Conservation (phyloP, 2,329 filamentous ascomycete genomes). For the Zasmidium citrigriseum region DNA sequence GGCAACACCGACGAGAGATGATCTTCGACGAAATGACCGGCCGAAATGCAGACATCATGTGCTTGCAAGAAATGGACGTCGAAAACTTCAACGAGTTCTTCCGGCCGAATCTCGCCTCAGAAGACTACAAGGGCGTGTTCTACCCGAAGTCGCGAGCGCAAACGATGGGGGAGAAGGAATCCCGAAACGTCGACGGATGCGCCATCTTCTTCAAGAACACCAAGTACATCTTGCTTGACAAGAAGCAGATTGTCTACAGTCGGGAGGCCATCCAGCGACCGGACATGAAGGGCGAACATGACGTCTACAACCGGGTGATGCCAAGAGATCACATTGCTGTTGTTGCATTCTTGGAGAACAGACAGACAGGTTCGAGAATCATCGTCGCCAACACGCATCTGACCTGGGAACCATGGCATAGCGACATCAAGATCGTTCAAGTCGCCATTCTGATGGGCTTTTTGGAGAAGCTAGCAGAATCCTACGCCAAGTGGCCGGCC, state of each 20-base stretch:
- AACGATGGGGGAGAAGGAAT: constrained; percentile 89
- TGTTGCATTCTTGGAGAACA: constrained; percentile 88
- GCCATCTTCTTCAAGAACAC: constrained; percentile 95
- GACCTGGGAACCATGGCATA: constrained; percentile 87
- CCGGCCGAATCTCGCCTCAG: constrained; percentile 78
- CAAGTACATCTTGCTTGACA: constrained; percentile 93
- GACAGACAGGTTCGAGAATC: constrained; percentile 82
- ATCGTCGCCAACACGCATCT: constrained; percentile 94
- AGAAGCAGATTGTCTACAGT: constrained; percentile 89
- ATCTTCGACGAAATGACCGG: constrained; percentile 81
- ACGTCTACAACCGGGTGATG: constrained; percentile 98
- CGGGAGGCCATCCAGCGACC: constrained; percentile 90
- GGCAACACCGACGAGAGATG: constrained; percentile 81
- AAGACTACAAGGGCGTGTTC: constrained; percentile 91
- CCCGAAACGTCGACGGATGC: constrained; percentile 89
- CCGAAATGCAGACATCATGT: constrained; percentile 84
- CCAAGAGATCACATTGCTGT: constrained; percentile 96
- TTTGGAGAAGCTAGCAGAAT: constrained; percentile 80
- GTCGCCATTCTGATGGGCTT: constrained; percentile 94
- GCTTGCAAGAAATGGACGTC: constrained; percentile 89
- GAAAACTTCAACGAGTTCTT: constrained; percentile 92
- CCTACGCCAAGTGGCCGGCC: constrained; percentile 76
- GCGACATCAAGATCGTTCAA: constrained; percentile 95
- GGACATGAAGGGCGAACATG: constrained; percentile 95
- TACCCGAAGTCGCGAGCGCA: constrained; percentile 87